Evolutionary conservation across 2,329 filamentous ascomycete genomes (phyloP), one percentile per base, ranked within the genome.

Genomic region (Fusarium goolgardi): DNA sequence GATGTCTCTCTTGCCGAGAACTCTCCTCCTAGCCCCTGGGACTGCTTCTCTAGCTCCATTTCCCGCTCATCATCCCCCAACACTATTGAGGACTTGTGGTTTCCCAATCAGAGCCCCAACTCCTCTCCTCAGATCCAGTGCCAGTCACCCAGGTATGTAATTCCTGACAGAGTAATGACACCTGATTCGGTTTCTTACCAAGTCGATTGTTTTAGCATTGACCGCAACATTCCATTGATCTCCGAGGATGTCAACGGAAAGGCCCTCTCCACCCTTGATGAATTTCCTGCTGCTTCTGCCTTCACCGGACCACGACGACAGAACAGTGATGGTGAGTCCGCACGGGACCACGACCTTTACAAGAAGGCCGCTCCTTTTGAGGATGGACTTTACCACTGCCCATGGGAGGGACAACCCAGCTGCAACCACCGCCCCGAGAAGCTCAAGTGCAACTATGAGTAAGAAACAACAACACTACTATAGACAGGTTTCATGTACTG

Each of bases 401-500:
- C 95, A 8, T 96, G 91, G 85, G 89, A 91, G 78, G 91, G 88
- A 73, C 85, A 89, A 63, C 59, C 81, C 32, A 83, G 78, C 75
- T 98, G 95, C 87, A 91, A 88, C 79, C 95, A 97, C 88, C 92
- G 92, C 82, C 89, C 94, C 40, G 96, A 96, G 76, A 96, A 96
- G 83, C 91, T 98, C 73, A 97, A 97, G 88, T 97, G 95, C 89
- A 97, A 97, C 82, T 98, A 97, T 78, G 94, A 97, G 94, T 97
- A 90, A 87, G 93, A 50, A 37, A 12, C 82, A 37, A 12, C 82
- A 25, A 23, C 5, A 23, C 5, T 23, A 20, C 23, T 43, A 20
- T 34, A 39, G 20, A 21, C 43, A 54, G 37, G 57, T 6, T 15
- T 18, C 50, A 12, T 18, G 15, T 55, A 71, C 76, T 78, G 65